Conservation (phyloP, 768 basidiomycete species). For the Favolaschia claudopus region DNA sequence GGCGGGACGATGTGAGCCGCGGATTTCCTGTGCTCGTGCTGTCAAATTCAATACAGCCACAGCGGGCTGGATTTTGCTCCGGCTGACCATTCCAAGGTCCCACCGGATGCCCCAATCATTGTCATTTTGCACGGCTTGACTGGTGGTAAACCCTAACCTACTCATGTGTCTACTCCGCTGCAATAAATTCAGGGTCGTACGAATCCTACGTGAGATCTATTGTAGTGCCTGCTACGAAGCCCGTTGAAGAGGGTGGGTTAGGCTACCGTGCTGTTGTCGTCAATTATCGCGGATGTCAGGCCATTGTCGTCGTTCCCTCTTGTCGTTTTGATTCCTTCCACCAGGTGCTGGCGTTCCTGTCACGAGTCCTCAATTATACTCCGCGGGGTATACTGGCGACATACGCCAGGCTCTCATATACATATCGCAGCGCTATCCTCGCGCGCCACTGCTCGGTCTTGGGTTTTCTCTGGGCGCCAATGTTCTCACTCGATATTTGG, state of each 20-base stretch:
- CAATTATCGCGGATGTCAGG: constrained; percentile 92
- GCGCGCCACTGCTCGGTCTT: constrained; percentile 83
- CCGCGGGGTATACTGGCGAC: constrained; percentile 91
- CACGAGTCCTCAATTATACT: constrained; percentile 85
- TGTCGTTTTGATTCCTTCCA: constrained; percentile 20
- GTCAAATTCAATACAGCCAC: constrained; percentile 1
- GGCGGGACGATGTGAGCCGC: constrained; percentile 70
- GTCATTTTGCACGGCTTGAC: constrained; percentile 58
- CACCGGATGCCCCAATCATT: constrained; percentile 57
- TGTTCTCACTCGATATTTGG: constrained; percentile 88
- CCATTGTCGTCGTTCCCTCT: constrained; percentile 1
- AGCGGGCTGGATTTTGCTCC: constrained; percentile 77
- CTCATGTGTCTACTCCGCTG: constrained; percentile 2
- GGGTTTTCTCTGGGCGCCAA: constrained; percentile 96
- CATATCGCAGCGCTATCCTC: constrained; percentile 74
- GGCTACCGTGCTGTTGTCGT: constrained; percentile 91
- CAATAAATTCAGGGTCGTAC: constrained; percentile 70
- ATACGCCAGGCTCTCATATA: constrained; percentile 82
- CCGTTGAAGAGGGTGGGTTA: constrained; percentile 81
- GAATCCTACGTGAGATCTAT: constrained; percentile 91
- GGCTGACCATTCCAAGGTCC: constrained; percentile 43
- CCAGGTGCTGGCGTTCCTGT: constrained; percentile 86
- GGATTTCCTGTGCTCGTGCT: background rate
- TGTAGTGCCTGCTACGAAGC: constrained; percentile 73
- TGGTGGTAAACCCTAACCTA: constrained; percentile 1